A percentile compares a stretch with the other conserved stretches of the same genome.
Evolutionary conservation across 1,139 yeast species (phyloP).

Genomic region (Blastobotrys petasosporus): DNA sequence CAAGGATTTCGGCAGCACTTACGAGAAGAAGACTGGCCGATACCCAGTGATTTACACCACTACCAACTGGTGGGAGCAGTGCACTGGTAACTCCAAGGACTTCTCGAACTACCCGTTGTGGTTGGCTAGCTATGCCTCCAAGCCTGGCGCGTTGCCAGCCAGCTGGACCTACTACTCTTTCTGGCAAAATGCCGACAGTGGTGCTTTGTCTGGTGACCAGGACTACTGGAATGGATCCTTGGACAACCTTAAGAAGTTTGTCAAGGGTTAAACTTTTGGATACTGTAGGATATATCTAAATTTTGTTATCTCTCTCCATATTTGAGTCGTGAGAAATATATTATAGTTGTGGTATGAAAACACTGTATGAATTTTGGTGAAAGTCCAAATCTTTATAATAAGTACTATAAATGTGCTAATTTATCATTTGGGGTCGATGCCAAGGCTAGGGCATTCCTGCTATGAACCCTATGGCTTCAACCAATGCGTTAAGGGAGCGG

Average conservation of each 20-base stretch:
- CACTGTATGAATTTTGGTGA: too few species aligned
- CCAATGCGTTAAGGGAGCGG: too few species aligned
- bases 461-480: too few species aligned
- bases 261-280: neutral
- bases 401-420: too few species aligned
- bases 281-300: too few species aligned
- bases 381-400: too few species aligned
- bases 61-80: slow-evolving; percentile 2
- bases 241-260: neutral
- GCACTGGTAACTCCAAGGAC: neutral
- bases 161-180: slow-evolving; percentile 2
- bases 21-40: neutral
- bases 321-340: too few species aligned
- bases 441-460: too few species aligned
- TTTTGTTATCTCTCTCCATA: too few species aligned
- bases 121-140: slow-evolving; percentile 1
- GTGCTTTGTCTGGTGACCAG: slow-evolving; percentile 3
- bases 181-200: slow-evolving; percentile 2
- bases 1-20: slow-evolving; percentile 1
- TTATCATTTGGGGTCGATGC: too few species aligned
- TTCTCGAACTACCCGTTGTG: slow-evolving; percentile 2
- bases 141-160: neutral
- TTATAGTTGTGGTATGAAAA: too few species aligned
- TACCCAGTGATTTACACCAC: slow-evolving; percentile 4
- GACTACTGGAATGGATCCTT: slow-evolving; percentile 1